Base-by-base conservation (phyloP, 2,329 filamentous ascomycete species). In the Dactylonectria macrodidyma region DNA sequence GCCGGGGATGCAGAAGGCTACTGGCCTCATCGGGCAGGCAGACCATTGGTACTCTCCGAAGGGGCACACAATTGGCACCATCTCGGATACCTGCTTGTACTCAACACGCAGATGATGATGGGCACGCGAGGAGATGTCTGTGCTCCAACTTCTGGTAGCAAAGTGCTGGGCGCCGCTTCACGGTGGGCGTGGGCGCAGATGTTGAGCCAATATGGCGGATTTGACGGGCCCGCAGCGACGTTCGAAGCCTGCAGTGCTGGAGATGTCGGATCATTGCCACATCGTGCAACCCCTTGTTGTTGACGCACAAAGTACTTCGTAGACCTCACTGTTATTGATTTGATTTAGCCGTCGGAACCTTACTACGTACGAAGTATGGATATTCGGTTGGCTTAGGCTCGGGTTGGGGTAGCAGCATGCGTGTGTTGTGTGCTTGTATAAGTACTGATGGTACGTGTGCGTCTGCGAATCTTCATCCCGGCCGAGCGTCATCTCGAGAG, bases 1-100 rank as follows among this genome's bases (percentile, higher is more conserved):
- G 48, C 26, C 36, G 56, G 54, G 63, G 61, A 56, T 36, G n/a
- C 24, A 50, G 50, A 56, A 47, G 63, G 63, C 44, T 41, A 65
- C 50, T 60, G 22, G 63, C 63, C 51, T 65, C 63, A 57, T 51
- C 46, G 48, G 57, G 57, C 41, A 57, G 38, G 56, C 44, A 60
- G 44, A 51, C 14, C 56, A 48, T 59, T 46, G 33, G 41, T 46
- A 36, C 50, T 30, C 30, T 34, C 50, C 30, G 48, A 52, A 16
- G 10, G 48, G 26, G 51, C 19, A 48, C 60, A 41, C 41, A 48
- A 47, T 62, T 62, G 24, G 24, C 14, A 62, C 54, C 10, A 11
- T 24, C 36, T 11, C 12, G n/a, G 44, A 38, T 51, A 47, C 36
- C 47, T n/a, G 26, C 26, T 19, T 19, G 19, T 19, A 19, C 19